phyloP scores from a whole-genome alignment of 2,329 filamentous ascomycete species.

The Balansia obtecta region DNA sequence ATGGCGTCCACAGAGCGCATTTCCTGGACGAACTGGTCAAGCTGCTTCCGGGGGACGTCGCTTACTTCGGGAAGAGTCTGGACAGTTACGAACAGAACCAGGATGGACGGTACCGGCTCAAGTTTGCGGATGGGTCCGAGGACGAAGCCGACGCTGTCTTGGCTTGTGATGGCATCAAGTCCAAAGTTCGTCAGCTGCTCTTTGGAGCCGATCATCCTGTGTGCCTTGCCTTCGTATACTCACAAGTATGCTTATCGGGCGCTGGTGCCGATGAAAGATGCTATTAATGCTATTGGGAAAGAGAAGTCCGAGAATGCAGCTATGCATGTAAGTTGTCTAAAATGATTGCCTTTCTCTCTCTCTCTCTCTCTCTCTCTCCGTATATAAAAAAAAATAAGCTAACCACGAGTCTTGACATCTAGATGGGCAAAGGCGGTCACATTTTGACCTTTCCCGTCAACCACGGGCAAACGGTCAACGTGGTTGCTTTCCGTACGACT shows the following conservation, averaged over 20 bases:
- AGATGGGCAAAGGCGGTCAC: slow-evolving; percentile 6
- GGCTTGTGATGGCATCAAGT: slow-evolving; percentile 55
- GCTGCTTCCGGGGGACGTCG: slow-evolving; percentile 20
- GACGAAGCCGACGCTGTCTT: slow-evolving; percentile 27
- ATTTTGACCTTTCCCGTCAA: slow-evolving; percentile 4
- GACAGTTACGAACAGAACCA: slow-evolving; percentile 16
- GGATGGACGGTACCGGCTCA: slow-evolving; percentile 16
- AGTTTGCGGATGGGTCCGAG: slow-evolving; percentile 25
- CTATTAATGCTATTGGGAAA: slow-evolving; percentile 33
- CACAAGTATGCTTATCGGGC: slow-evolving; percentile 46
- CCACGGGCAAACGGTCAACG: slow-evolving; percentile 4
- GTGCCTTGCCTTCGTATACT: slow-evolving; percentile 30
- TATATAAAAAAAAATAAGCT: neutral
- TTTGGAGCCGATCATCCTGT: slow-evolving; percentile 28
- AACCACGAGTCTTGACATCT: neutral
- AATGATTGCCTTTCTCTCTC: no score
- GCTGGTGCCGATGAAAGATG: slow-evolving; percentile 34
- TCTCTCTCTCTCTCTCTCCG: no score
- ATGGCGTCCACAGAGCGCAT: slow-evolving; percentile 23
- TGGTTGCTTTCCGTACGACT: slow-evolving; percentile 4
- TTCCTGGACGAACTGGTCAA: slow-evolving; percentile 27
- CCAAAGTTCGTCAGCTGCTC: slow-evolving; percentile 34
- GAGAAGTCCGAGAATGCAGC: slow-evolving; percentile 17
- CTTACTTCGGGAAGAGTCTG: slow-evolving; percentile 23
- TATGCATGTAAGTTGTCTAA: slow-evolving; percentile 3